Base-by-base conservation (phyloP, 768 basidiomycete species). In the Naematelia encephala region DNA sequence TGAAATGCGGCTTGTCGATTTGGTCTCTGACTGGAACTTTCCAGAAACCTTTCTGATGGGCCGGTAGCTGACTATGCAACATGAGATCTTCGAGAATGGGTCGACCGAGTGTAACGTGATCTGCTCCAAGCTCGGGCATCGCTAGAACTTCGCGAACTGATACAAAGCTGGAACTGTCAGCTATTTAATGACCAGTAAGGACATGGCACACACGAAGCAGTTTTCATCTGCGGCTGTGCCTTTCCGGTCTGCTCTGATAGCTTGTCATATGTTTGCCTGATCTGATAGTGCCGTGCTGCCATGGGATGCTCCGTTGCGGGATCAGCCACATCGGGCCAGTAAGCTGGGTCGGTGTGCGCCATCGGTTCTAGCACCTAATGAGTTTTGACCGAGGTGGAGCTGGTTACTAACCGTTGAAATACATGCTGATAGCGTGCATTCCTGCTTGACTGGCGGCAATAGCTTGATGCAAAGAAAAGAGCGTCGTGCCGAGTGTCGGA, bases 401-500 rank as follows among this genome's bases (percentile, higher is more conserved):
- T 25, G 48, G 19, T 3, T 14, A 45, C 50, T 29, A 12, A 64
- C 63, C 63, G 68, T 84, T 84, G 70, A 82, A 82, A 68, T 84
- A 84, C 1, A 83, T 83, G 12, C 82, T 78, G 48, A 84, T 76
- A 64, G 81, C 83, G 23, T 79, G 72, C 63, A 82, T 84, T 3
- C 80, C 78, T 3, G 83, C 83, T 65, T 84, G 81, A 23, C 78
- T 78, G 0, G 83, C 83, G 5, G 83, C 83, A 16, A 82, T 67
- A 0, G 83, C 83, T 63, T 84, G 84, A 10, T 78, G 75, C 30
- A 84, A 69, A 34, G 79, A 81, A 71, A 85, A 84, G 19, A 84
- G 65, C 63, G 80, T 80, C 0, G 84, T 85, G 21, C 79, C 83
- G 4, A 84, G 80, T 0, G 83, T 84, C 42, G 80, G 74, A 34